Base-by-base conservation (phyloP, 371 early-diverging fungal genomes). In the Chytridiales sp. region DNA sequence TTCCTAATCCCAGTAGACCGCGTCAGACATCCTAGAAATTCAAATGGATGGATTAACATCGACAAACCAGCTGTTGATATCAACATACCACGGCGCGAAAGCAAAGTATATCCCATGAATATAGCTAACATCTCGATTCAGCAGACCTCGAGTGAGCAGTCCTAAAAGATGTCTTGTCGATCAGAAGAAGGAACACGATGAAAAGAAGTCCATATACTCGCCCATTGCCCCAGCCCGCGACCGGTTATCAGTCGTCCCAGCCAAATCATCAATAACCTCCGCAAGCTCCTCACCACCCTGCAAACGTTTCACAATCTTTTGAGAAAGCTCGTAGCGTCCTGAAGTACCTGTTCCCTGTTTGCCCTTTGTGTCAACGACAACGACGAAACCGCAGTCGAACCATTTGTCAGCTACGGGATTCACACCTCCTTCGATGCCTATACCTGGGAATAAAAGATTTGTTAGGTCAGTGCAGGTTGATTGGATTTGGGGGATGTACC, bases 341-440 rank as follows among this genome's bases (percentile, higher is more conserved):
- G 51, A 49, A 35, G 60, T 36, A 5, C 64, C 69, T 1, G 57
- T 35, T 8, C 69, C 69, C 17, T 43, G 9, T 35, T 54, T 53
- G 4, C 68, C 68, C 3, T 41, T 39, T 11, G 42, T 19, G 31
- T 61, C 56, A 11, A 63, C 51, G n/a, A 68, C 65, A 13, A 47
- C 65, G 11, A 62, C 49, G 65, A 65, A 69, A 1, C 69, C 69
- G 1, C 46, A 47, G 24, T 69, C 69, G 36, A 69, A 64, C 41
- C 47, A 65, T 15, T 51, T 39, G 8, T 51, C 62, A 5, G 46
- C 62, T 24, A 65, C 53, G 42, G 57, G 27, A 1, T 69, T 65
- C 4, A 52, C 40, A 21, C 69, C 69, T 0, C 69, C 69, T 34
- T 69, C 69, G 8, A 69, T 38, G 1, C 69, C 69, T 29, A 69